Evolutionary conservation across 768 basidiomycete species (phyloP).

Genomic region (Russula sp.): DNA sequence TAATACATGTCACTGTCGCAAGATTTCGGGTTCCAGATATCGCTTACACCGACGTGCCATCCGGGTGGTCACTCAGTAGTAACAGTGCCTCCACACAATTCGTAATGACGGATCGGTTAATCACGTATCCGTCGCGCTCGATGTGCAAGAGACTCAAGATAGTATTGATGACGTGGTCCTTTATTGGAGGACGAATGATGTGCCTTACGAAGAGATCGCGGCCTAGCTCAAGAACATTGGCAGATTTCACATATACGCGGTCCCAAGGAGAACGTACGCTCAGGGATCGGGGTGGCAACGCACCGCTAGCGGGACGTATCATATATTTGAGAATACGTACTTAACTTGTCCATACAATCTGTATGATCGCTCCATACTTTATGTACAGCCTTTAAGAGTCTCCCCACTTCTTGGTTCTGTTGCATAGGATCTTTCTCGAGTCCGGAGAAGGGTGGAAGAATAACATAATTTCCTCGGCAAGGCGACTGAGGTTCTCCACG

Average conservation of each 20-base stretch:
- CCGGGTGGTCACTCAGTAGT: conserved; percentile 50
- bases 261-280: conserved; percentile 52
- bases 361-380: conserved; percentile 93
- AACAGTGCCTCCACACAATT: conserved; percentile 83
- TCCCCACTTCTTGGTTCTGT: conserved; percentile 76
- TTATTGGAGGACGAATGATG: conserved; percentile 77
- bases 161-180: conserved; percentile 74
- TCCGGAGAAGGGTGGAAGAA: conserved; percentile 69
- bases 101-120: conserved; percentile 87
- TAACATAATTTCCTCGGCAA: conserved; percentile 63
- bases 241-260: conserved; percentile 73
- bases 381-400: conserved; percentile 74
- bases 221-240: conserved; percentile 78
- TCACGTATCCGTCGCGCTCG: conserved; percentile 86
- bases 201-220: conserved; percentile 74
- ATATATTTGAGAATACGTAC: conserved; percentile 91
- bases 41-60: conserved; percentile 54
- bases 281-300: conserved; percentile 16
- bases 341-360: conserved; percentile 80
- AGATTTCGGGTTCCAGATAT: conserved; percentile 77
- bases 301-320: conserved; percentile 43
- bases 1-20: conserved; percentile 78
- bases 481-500: conserved; percentile 70
- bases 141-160: conserved; percentile 81
- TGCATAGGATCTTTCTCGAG: conserved; percentile 62